Evolutionary conservation across 176 grass and related monocot species (phyloP).

Genomic region (Rhynchospora tenuis): DNA sequence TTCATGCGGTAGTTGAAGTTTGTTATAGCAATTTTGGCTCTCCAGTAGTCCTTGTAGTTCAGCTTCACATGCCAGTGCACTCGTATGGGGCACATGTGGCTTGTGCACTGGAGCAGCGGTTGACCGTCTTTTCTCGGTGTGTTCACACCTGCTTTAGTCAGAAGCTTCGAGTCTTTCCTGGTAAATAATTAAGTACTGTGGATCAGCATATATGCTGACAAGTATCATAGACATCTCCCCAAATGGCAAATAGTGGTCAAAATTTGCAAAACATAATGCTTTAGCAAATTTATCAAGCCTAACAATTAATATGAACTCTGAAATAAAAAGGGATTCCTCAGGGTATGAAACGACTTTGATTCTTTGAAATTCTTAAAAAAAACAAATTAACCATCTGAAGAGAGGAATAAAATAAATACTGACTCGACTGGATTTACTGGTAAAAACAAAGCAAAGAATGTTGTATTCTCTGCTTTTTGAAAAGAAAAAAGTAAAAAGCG

Average conservation of each 20-base stretch:
- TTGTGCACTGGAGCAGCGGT: constrained; percentile 69
- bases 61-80: constrained; percentile 97
- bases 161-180: constrained; percentile 52
- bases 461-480: too few species aligned
- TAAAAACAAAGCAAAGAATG: background rate
- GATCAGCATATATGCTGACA: background rate
- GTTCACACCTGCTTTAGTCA: constrained; percentile 50
- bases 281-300: background rate
- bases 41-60: constrained; percentile 99
- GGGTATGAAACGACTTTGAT: background rate
- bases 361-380: background rate
- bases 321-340: background rate
- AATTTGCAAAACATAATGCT: background rate
- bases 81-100: constrained; percentile 79
- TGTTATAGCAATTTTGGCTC: constrained; percentile 77
- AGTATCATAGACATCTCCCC: background rate
- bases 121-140: constrained; percentile 67
- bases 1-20: constrained; percentile 93
- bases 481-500: background rate
- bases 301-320: background rate
- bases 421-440: background rate
- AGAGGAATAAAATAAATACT: background rate
- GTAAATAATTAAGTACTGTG: background rate
- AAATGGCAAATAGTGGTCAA: background rate
- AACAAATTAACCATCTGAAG: background rate